Evolutionary conservation across 768 basidiomycete genomes (phyloP).

Genomic region (Rhodotorula diobovata): DNA sequence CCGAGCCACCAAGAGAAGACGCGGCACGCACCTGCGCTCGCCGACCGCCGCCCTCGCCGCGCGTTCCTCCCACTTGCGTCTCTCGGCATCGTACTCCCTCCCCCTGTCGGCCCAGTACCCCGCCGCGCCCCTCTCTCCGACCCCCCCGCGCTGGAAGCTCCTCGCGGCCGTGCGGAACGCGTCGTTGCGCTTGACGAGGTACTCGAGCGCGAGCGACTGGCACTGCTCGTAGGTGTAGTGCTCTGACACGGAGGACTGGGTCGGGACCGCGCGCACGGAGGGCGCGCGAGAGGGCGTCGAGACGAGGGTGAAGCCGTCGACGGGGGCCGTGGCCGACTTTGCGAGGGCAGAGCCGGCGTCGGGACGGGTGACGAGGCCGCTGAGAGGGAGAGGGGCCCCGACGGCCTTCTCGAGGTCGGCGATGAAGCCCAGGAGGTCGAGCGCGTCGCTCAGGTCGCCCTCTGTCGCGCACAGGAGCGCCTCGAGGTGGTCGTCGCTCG

Average conservation of each 20-base stretch:
- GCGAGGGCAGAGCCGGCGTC: not conserved
- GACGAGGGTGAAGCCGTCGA: not conserved
- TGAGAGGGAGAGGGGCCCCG: conserved; percentile 29
- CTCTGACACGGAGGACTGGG: not conserved
- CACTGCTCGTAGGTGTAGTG: conserved; percentile 41
- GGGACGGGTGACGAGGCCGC: conserved; percentile 7
- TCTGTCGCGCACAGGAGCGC: conserved; percentile 33
- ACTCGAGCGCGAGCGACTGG: conserved; percentile 41
- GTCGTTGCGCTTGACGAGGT: conserved; percentile 44
- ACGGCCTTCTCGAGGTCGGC: conserved; percentile 10
- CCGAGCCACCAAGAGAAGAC: not conserved
- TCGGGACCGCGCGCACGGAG: not conserved
- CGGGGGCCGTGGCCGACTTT: too few relatives aligned
- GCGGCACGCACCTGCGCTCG: conserved; percentile 40
- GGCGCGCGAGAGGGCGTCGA: not conserved
- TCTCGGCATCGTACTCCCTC: conserved; percentile 42
- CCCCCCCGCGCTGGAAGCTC: conserved; percentile 42
- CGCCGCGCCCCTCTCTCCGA: conserved; percentile 43
- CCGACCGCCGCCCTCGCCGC: conserved; percentile 47
- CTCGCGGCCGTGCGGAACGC: conserved; percentile 47
- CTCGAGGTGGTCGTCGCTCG: conserved; percentile 21
- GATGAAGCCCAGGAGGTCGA: conserved; percentile 38
- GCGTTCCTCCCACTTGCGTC: conserved; percentile 47
- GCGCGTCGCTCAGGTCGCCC: conserved; percentile 38
- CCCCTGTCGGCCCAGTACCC: conserved; percentile 48